Evolutionary conservation across 768 basidiomycete species (phyloP).

Genomic region (Rhizopogon roseolus): DNA sequence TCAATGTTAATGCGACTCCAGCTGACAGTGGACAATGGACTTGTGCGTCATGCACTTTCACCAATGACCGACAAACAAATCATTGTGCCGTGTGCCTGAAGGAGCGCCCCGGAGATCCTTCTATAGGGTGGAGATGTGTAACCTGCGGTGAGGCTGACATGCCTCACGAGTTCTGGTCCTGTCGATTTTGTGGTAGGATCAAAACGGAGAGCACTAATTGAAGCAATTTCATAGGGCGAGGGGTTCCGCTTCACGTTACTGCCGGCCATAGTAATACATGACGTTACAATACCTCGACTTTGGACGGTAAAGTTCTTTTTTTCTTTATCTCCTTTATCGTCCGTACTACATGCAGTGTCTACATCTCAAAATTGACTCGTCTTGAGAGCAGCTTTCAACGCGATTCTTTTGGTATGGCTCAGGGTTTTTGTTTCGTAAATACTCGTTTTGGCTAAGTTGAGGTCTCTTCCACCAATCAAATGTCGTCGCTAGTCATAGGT

Average conservation of each 20-base stretch:
- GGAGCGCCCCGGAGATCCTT: conserved; percentile 30
- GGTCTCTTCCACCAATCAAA: no score
- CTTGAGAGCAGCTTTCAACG: no score
- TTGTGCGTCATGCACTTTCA: conserved; percentile 60
- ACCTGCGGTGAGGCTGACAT: conserved; percentile 61
- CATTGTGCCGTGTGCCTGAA: conserved; percentile 61
- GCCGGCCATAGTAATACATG: no score
- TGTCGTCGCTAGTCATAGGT: no score
- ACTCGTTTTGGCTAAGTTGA: no score
- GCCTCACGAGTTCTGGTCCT: conserved; percentile 69
- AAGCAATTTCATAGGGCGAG: background rate
- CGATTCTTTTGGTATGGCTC: no score
- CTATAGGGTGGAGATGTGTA: conserved; percentile 58
- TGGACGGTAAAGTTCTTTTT: background rate
- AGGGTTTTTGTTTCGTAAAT: no score
- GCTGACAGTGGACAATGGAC: conserved; percentile 36
- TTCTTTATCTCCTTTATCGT: background rate
- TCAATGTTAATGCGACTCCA: background rate
- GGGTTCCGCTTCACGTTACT: background rate
- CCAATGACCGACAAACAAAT: conserved; percentile 44
- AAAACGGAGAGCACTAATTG: conserved; percentile 34
- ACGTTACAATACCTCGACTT: background rate
- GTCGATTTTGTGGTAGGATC: conserved; percentile 64
- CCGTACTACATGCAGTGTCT: no score
- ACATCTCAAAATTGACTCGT: no score